phyloP scores from a whole-genome alignment of 2,329 filamentous ascomycete genomes.

The Aspergillus latus region DNA sequence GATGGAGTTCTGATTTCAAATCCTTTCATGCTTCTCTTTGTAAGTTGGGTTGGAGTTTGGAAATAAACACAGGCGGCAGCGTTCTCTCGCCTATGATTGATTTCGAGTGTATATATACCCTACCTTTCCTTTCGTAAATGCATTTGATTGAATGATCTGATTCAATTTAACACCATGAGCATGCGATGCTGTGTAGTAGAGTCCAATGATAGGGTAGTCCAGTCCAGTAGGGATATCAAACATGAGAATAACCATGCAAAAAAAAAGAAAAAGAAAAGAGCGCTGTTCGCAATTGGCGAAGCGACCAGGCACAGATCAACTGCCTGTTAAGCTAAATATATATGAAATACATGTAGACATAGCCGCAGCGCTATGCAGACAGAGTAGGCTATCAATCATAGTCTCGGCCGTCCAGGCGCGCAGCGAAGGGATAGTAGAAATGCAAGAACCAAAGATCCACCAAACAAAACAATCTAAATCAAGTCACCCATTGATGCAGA shows the following conservation, averaged over 20 bases:
- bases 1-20: constrained; percentile 48
- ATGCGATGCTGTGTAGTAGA: constrained; percentile 29
- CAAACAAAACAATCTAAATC: not conserved
- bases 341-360: not conserved
- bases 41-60: constrained; percentile 20
- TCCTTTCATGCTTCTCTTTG: constrained; percentile 13
- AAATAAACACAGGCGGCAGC: constrained; percentile 23
- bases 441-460: not conserved
- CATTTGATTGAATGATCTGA: constrained; percentile 19
- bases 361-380: not conserved
- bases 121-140: constrained; percentile 19
- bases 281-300: not conserved
- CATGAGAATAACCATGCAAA: constrained; percentile 5
- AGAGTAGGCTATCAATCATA: not conserved
- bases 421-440: not conserved
- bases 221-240: constrained; percentile 6
- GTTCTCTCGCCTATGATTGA: constrained; percentile 21
- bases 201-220: constrained; percentile 1
- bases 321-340: not conserved
- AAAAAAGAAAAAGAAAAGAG: constrained; percentile 1
- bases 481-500: not conserved
- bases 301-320: not conserved
- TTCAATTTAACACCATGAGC: constrained; percentile 35
- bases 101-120: constrained; percentile 40
- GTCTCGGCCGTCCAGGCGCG: not conserved